A percentile compares a stretch with the other conserved stretches of the same genome.
Evolutionary conservation across 106 monocot species (phyloP).

Genomic region (Agapanthus africanus): DNA sequence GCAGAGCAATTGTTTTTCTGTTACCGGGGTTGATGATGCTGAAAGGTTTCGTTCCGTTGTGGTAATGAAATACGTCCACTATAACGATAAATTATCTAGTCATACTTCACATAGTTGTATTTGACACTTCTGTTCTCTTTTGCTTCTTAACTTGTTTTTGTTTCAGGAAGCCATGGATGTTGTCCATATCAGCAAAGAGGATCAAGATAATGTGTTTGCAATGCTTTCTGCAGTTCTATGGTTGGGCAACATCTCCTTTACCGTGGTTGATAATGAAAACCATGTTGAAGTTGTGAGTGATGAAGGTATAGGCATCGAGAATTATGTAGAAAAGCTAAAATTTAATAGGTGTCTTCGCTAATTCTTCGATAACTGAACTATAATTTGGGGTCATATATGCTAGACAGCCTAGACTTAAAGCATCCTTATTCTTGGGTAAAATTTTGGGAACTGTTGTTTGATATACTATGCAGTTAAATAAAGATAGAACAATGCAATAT

Average conservation of each 20-base stretch:
- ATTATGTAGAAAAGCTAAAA: not conserved
- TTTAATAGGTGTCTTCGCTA: not conserved
- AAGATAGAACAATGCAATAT: not conserved
- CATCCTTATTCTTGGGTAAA: not conserved
- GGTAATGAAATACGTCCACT: constrained; percentile 29
- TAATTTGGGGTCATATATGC: not conserved
- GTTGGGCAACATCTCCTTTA: constrained; percentile 88
- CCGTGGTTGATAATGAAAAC: constrained; percentile 85
- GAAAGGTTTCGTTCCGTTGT: constrained; percentile 69
- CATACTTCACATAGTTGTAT: not conserved
- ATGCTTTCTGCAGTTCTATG: constrained; percentile 92
- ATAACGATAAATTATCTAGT: not conserved
- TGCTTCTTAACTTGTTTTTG: constrained; percentile 1
- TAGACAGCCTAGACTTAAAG: constrained; percentile 1
- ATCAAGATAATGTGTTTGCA: constrained; percentile 77
- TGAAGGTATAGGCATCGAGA: constrained; percentile 55
- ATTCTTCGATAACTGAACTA: constrained; percentile 1
- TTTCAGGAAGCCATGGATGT: constrained; percentile 87
- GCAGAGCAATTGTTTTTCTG: constrained; percentile 73
- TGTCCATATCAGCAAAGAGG: constrained; percentile 81
- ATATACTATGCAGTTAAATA: not conserved
- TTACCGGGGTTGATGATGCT: constrained; percentile 83
- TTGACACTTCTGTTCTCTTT: not conserved
- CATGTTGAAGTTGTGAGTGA: constrained; percentile 82
- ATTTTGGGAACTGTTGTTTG: not conserved